These are phyloP conservation scores for Linnemannia zychae DNA, from an alignment of 192 early-diverging fungal species.

Conservation along the genomic window DNA sequence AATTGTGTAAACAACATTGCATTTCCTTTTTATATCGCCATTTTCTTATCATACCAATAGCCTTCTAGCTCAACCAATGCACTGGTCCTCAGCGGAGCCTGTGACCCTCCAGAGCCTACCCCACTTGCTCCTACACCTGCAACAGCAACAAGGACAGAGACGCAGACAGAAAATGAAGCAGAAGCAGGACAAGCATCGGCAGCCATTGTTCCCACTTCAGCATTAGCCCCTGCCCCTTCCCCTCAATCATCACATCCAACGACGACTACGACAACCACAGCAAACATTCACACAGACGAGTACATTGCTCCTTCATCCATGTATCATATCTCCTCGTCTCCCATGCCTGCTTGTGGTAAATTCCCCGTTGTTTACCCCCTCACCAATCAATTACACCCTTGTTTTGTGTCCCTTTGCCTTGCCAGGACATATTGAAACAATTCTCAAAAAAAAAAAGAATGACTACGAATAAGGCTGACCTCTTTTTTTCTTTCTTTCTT, in stretches of 20 bases:
- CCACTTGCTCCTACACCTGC: not conserved
- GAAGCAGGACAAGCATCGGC: not conserved
- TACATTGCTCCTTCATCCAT: not conserved
- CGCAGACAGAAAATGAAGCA: not conserved
- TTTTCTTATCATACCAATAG: constrained; percentile 4
- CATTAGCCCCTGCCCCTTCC: not conserved
- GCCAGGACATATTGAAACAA: not conserved
- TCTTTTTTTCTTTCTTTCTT: not conserved
- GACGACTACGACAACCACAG: not conserved
- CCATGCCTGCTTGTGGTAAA: not conserved
- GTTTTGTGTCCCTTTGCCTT: not conserved
- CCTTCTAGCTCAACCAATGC: constrained; percentile 51
- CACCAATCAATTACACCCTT: not conserved
- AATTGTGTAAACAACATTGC: not conserved
- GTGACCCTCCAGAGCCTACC: constrained; percentile 16
- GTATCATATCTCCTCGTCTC: not conserved
- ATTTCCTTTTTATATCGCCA: not conserved
- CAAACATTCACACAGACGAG: not conserved
- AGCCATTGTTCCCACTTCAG: not conserved
- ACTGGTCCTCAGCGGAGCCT: constrained; percentile 43
- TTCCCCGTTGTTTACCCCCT: not conserved
- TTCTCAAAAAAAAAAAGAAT: not conserved
- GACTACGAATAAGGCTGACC: not conserved
- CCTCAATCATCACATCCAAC: not conserved
- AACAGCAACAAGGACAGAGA: not conserved